These are phyloP conservation scores for Capsella rubella DNA, from an alignment of 441 rosid species.

Conservation along the genomic window DNA sequence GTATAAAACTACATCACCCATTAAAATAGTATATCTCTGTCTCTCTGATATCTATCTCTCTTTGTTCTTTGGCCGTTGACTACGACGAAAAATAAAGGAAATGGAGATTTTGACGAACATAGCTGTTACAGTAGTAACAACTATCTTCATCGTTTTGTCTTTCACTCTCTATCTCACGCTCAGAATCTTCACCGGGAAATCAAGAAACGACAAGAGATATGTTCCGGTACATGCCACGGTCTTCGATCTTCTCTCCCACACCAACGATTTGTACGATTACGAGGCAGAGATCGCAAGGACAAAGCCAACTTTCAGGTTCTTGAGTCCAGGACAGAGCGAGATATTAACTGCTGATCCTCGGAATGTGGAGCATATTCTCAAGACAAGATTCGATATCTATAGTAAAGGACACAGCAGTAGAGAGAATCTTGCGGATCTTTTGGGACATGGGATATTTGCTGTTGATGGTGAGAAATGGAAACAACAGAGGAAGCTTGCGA, in stretches of 20 bases:
- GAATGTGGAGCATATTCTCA: conserved; percentile 70
- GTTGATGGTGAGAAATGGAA: conserved; percentile 84
- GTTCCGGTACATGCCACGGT: conserved; percentile 67
- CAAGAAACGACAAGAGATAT: conserved; percentile 51
- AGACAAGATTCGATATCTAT: conserved; percentile 57
- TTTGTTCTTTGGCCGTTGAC: not conserved
- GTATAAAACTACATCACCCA: too few relatives aligned
- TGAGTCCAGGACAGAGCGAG: conserved; percentile 51
- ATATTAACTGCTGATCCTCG: conserved; percentile 63
- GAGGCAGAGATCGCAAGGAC: conserved; percentile 51
- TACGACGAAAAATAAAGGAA: not conserved
- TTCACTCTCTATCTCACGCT: conserved; percentile 35
- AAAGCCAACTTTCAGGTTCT: conserved; percentile 61
- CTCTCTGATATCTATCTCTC: not conserved
- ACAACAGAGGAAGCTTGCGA: conserved; percentile 84
- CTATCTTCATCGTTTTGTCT: conserved; percentile 34
- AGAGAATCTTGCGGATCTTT: conserved; percentile 50
- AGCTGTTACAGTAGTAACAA: conserved; percentile 30
- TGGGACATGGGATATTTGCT: conserved; percentile 76
- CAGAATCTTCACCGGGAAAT: conserved; percentile 57
- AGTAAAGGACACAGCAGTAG: conserved; percentile 52
- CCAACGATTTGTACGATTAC: conserved; percentile 61
- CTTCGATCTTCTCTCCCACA: conserved; percentile 55
- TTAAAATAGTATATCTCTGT: not conserved
- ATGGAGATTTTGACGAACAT: conserved; percentile 49